Conservation (phyloP, 306 rosid species). For the Medicago lupulina region DNA sequence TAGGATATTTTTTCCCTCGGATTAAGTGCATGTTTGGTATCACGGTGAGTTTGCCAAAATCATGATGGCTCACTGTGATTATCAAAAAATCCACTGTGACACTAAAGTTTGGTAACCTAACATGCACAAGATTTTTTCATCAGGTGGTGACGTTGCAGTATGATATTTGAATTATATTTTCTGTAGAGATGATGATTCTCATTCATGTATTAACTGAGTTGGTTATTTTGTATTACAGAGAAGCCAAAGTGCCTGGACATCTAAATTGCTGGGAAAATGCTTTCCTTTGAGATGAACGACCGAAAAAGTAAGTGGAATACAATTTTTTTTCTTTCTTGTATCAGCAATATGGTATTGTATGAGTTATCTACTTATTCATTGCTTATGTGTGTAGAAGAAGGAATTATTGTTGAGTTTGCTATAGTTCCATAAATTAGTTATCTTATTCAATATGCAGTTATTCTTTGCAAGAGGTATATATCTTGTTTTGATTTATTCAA, state of each 20-base stretch:
- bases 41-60: too few relatives aligned
- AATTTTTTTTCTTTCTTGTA: neutral
- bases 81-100: too few relatives aligned
- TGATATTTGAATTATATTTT: slow-evolving; percentile 1
- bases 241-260: slow-evolving; percentile 41
- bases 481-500: slow-evolving; percentile 15
- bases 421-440: neutral
- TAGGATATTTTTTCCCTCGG: neutral
- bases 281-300: slow-evolving; percentile 95
- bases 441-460: slow-evolving; percentile 4
- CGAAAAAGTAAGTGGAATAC: slow-evolving; percentile 73
- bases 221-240: slow-evolving; percentile 48
- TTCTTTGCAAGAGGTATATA: neutral
- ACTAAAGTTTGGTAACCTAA: too few relatives aligned
- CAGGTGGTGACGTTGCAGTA: slow-evolving; percentile 8
- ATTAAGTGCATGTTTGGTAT: neutral
- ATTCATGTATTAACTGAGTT: slow-evolving; percentile 31
- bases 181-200: slow-evolving; percentile 11
- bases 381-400: neutral
- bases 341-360: neutral
- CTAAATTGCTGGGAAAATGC: slow-evolving; percentile 58
- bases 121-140: neutral
- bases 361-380: neutral
- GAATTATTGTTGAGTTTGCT: neutral
- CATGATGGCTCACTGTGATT: too few relatives aligned